Evolutionary conservation across 169 alveolate species (phyloP).

Genomic region (Plasmodium sp.): DNA sequence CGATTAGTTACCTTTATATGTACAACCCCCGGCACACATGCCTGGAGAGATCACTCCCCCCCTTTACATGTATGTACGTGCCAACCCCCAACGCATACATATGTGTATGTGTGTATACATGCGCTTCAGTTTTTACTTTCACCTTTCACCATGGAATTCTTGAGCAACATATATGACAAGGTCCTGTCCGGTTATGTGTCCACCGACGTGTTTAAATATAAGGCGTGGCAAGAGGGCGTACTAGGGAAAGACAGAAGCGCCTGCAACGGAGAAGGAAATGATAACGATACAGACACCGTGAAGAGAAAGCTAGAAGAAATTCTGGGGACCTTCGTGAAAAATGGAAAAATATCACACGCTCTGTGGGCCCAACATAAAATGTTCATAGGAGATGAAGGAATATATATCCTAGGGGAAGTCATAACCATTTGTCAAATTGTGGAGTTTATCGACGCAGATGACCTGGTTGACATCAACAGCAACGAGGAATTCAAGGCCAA

Average conservation of each 20-base stretch:
- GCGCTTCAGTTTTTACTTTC: neutral
- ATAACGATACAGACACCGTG: neutral
- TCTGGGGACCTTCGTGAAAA: constrained; percentile 50
- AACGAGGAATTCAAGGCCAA: constrained; percentile 43
- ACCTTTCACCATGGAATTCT: constrained; percentile 48
- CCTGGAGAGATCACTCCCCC: neutral
- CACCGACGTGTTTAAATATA: constrained; percentile 52
- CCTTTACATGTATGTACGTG: neutral
- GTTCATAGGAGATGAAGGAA: constrained; percentile 72
- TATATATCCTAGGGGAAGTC: constrained; percentile 53
- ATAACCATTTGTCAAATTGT: constrained; percentile 65
- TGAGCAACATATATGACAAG: constrained; percentile 65
- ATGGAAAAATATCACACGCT: constrained; percentile 62
- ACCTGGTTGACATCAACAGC: constrained; percentile 11
- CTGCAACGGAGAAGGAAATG: neutral
- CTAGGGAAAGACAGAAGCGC: constrained; percentile 28
- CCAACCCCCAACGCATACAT: neutral
- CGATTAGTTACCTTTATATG: neutral
- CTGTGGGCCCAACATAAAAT: constrained; percentile 54
- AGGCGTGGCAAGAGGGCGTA: constrained; percentile 48
- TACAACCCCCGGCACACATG: neutral
- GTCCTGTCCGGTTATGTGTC: constrained; percentile 71
- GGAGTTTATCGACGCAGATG: constrained; percentile 50
- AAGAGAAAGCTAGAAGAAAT: constrained; percentile 33
- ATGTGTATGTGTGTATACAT: neutral